A percentile compares a stretch with the other conserved stretches of the same genome.
These are phyloP conservation scores for Erysiphe pulchra DNA, from an alignment of 2,329 filamentous ascomycete species.

Conservation along the genomic window DNA sequence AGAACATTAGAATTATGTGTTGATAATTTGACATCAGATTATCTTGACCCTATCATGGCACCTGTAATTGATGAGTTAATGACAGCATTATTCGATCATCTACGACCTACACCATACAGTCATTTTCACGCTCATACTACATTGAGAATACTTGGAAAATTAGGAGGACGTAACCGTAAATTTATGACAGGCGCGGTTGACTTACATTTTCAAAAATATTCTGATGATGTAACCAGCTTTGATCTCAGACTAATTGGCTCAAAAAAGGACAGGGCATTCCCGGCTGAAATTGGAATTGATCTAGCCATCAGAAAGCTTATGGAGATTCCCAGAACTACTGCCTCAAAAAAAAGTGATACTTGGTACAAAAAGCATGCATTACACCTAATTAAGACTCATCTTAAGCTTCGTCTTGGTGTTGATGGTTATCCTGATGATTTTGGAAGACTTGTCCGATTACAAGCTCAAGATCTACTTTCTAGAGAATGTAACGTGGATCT, in stretches of 20 bases:
- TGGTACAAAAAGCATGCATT: slow-evolving; percentile 91
- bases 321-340: slow-evolving; percentile 41
- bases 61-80: slow-evolving; percentile 97
- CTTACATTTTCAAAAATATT: slow-evolving; percentile 60
- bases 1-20: slow-evolving; percentile 89
- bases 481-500: slow-evolving; percentile 47
- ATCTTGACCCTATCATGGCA: slow-evolving; percentile 95
- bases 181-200: slow-evolving; percentile 77
- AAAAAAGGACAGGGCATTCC: slow-evolving; percentile 69
- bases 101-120: slow-evolving; percentile 80
- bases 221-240: slow-evolving; percentile 70
- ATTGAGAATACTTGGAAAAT: slow-evolving; percentile 87
- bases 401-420: slow-evolving; percentile 72
- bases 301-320: slow-evolving; percentile 69
- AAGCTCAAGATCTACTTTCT: slow-evolving; percentile 62
- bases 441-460: slow-evolving; percentile 56
- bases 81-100: slow-evolving; percentile 88
- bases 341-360: slow-evolving; percentile 31
- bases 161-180: slow-evolving; percentile 83
- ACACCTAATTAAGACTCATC: slow-evolving; percentile 61
- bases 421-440: slow-evolving; percentile 81
- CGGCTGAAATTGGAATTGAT: slow-evolving; percentile 64
- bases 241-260: slow-evolving; percentile 77
- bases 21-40: slow-evolving; percentile 92
- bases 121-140: slow-evolving; percentile 97